phyloP scores from a whole-genome alignment of 2,329 filamentous ascomycete species.

The Fusarium pseudoanthophilum region DNA sequence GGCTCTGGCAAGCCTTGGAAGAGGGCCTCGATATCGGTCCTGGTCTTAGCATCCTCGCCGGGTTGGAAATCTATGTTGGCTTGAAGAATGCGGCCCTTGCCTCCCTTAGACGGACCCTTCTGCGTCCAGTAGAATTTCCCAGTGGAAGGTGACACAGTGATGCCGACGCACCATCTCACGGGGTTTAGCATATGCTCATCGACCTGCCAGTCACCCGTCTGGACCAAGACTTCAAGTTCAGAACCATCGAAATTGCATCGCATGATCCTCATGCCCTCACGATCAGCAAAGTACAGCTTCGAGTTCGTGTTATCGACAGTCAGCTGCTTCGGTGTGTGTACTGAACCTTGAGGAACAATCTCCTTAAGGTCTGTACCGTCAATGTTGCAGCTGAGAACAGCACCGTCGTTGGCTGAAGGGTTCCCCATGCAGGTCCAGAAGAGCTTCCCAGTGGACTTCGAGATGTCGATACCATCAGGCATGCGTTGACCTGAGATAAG shows the following conservation, averaged over 20 bases:
- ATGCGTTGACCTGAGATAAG: neutral
- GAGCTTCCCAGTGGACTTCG: neutral
- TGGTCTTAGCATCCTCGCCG: neutral
- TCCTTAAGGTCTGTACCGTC: neutral
- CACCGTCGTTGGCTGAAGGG: neutral
- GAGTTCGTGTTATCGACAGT: neutral
- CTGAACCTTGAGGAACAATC: neutral
- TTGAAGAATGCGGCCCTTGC: neutral
- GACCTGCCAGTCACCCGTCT: neutral
- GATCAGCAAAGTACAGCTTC: neutral
- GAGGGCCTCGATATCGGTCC: neutral
- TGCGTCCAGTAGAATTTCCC: constrained; percentile 13
- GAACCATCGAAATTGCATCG: constrained; percentile 3
- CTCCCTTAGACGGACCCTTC: neutral
- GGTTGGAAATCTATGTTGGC: neutral
- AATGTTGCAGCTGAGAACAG: neutral
- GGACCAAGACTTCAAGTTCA: neutral
- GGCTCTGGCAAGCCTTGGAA: neutral
- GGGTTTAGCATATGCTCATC: neutral
- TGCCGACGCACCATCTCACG: neutral
- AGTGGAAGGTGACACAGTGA: neutral
- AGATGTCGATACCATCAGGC: constrained; percentile 8
- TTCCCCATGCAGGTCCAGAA: constrained; percentile 14
- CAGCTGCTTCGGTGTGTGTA: constrained; percentile 4
- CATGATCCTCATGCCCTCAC: constrained; percentile 2